Percentiles rank a stretch among this genome's conserved stretches.
Evolutionary conservation across 2,329 filamentous ascomycete genomes (phyloP).

Genomic region (Ampelomyces quisqualis): DNA sequence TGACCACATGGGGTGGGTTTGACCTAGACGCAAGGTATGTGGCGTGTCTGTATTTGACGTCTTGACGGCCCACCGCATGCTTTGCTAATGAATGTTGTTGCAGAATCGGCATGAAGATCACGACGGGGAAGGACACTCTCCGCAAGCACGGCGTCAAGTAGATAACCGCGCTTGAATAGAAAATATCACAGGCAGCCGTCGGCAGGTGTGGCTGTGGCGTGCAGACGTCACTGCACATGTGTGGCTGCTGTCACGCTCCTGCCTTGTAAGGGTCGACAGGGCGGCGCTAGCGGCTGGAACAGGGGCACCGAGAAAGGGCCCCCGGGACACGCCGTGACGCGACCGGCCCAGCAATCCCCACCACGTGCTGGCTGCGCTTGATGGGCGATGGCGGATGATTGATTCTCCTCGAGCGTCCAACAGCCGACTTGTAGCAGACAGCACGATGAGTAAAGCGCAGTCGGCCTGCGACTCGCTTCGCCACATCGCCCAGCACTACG

Average conservation of each 20-base stretch:
- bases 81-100: constrained; percentile 7
- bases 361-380: too few relatives aligned
- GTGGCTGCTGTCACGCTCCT: too few relatives aligned
- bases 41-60: background rate
- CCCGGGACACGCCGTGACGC: too few relatives aligned
- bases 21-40: constrained; percentile 67
- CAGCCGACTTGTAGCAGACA: too few relatives aligned
- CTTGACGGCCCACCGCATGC: background rate
- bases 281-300: too few relatives aligned
- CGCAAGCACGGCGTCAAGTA: constrained; percentile 38
- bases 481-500: constrained; percentile 75
- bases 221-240: constrained; percentile 1
- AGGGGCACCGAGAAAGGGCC: too few relatives aligned
- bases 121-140: constrained; percentile 67
- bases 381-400: background rate
- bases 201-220: background rate
- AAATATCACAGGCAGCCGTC: background rate
- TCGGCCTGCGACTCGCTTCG: constrained; percentile 40
- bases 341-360: too few relatives aligned
- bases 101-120: constrained; percentile 68
- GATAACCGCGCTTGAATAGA: too few relatives aligned
- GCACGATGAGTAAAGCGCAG: constrained; percentile 29
- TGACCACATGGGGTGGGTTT: constrained; percentile 69
- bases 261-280: too few relatives aligned
- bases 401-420: too few relatives aligned